These are phyloP conservation scores for Auricularia sp. DNA, from an alignment of 768 basidiomycete genomes.

Conservation along the genomic window DNA sequence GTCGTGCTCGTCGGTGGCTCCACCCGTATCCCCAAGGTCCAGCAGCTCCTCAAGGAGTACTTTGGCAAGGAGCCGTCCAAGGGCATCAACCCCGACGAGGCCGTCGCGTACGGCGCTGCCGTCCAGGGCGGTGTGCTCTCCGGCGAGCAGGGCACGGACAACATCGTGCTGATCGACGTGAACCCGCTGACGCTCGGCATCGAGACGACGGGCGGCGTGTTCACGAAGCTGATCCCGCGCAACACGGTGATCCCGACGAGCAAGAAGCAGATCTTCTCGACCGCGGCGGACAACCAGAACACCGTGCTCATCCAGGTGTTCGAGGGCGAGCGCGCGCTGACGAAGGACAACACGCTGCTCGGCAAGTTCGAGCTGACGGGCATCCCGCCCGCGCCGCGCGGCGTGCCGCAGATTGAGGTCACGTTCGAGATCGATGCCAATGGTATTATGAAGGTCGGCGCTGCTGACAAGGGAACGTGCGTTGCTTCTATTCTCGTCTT, in stretches of 20 bases:
- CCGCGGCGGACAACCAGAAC: slow-evolving; percentile 16
- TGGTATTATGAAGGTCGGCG: slow-evolving; percentile 90
- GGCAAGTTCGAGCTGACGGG: slow-evolving; percentile 91
- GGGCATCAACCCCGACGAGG: slow-evolving; percentile 99
- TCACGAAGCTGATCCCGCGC: slow-evolving; percentile 93
- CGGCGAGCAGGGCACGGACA: slow-evolving; percentile 82
- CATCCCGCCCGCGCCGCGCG: slow-evolving; percentile 92
- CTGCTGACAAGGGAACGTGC: slow-evolving; percentile 89
- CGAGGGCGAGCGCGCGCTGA: slow-evolving; percentile 93
- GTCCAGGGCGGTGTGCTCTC: slow-evolving; percentile 98
- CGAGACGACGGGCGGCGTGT: slow-evolving; percentile 96
- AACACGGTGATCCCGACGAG: slow-evolving; percentile 98
- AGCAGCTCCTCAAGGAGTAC: slow-evolving; percentile 95
- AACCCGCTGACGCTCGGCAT: slow-evolving; percentile 97
- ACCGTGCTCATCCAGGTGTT: slow-evolving; percentile 95
- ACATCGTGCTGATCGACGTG: slow-evolving; percentile 92
- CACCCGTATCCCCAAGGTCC: slow-evolving; percentile 98
- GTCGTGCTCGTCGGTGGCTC: slow-evolving; percentile 92
- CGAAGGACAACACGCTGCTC: slow-evolving; percentile 97
- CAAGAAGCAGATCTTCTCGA: slow-evolving; percentile 63
- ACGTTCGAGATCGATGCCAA: slow-evolving; percentile 93
- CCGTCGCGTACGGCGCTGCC: slow-evolving; percentile 96
- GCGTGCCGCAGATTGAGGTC: slow-evolving; percentile 95
- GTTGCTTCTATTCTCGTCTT: slow-evolving; percentile 15
- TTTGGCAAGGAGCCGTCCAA: slow-evolving; percentile 97